Evolutionary conservation across 331 rosid species (phyloP).

Genomic region (Telfairia occidentalis): DNA sequence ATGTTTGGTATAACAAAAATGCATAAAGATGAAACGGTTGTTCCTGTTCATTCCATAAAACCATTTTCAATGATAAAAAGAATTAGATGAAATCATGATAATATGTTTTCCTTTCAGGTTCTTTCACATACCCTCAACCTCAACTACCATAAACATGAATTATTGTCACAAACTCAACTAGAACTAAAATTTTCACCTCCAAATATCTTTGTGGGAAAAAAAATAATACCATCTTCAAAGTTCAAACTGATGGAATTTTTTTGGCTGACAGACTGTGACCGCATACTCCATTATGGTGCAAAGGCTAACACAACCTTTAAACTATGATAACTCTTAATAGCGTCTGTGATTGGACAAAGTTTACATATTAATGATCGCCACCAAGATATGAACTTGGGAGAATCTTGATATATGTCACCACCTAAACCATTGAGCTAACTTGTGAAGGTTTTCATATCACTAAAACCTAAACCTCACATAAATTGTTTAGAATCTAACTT

Average conservation of each 20-base stretch:
- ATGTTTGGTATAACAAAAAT: not conserved
- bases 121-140: not conserved
- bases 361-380: not conserved
- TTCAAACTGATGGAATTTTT: not conserved
- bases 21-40: not conserved
- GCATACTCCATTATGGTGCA: not conserved
- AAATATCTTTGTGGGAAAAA: not conserved
- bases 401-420: not conserved
- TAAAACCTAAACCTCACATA: not conserved
- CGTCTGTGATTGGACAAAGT: not conserved
- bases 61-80: not conserved
- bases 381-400: not conserved
- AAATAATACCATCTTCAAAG: not conserved
- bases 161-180: not conserved
- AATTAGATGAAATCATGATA: not conserved
- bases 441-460: not conserved
- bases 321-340: not conserved
- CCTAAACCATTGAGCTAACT: not conserved
- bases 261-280: not conserved
- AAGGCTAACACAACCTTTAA: not conserved
- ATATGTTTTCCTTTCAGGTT: not conserved
- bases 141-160: not conserved
- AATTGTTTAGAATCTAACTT: not conserved
- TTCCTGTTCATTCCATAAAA: not conserved
- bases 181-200: not conserved